Evolutionary conservation across 2,329 filamentous ascomycete genomes (phyloP).

Genomic region (Ceratocystis eucalypticola): DNA sequence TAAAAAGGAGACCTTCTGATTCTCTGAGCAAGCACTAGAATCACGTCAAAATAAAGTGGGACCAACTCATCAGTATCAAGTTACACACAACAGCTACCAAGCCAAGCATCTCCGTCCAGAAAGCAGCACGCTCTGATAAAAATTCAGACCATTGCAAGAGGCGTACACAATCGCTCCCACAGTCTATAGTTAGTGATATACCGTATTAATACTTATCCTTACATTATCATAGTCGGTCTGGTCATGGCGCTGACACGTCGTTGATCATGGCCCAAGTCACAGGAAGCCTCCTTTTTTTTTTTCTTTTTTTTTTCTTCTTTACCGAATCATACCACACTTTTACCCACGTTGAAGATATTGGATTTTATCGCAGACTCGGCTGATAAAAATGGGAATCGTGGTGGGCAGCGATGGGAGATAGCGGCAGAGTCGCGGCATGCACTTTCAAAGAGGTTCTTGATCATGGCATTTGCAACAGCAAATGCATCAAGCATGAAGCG

Average conservation of each 20-base stretch:
- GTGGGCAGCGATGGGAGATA: not conserved
- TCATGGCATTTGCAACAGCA: conserved; percentile 12
- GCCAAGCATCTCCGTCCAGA: not conserved
- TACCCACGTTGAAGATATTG: not conserved
- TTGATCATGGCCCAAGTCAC: not conserved
- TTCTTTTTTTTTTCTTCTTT: too few species aligned
- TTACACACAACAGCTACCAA: not conserved
- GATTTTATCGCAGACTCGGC: not conserved
- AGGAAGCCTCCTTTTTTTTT: not conserved
- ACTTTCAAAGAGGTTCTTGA: conserved; percentile 16
- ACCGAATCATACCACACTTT: not conserved
- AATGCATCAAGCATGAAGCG: conserved; percentile 16
- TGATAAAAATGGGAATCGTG: not conserved
- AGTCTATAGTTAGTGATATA: conserved; percentile 1
- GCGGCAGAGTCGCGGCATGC: conserved; percentile 9
- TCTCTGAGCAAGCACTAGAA: not conserved
- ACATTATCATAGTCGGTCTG: not conserved
- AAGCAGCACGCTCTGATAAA: conserved; percentile 1
- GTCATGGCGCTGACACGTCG: not conserved
- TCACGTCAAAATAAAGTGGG: not conserved
- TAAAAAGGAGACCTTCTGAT: too few species aligned
- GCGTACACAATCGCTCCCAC: not conserved
- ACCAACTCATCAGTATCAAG: not conserved
- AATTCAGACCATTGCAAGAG: not conserved
- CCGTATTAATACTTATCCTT: not conserved